These are phyloP conservation scores for Cyclotella baltica DNA, from an alignment of 108 stramenopile genomes.

Conservation along the genomic window DNA sequence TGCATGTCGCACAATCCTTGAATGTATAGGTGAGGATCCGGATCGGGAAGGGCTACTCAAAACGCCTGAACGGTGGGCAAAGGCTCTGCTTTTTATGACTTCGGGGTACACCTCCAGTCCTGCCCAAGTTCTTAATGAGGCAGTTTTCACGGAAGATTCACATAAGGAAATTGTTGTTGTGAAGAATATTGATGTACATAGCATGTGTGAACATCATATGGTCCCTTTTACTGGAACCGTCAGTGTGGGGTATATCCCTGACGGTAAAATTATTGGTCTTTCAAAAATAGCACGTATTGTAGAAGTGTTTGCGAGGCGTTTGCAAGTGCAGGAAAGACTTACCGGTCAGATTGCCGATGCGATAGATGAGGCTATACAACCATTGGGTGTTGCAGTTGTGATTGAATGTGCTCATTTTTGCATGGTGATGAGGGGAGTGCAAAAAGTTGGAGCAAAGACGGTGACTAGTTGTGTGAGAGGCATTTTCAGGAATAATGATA, in stretches of 20 bases:
- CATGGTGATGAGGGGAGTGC: slow-evolving; percentile 99
- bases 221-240: slow-evolving; percentile 96
- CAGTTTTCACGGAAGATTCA: slow-evolving; percentile 91
- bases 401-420: slow-evolving; percentile 97
- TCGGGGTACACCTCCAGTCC: slow-evolving; percentile 86
- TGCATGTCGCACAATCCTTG: slow-evolving; percentile 90
- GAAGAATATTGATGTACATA: slow-evolving; percentile 95
- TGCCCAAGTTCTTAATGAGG: slow-evolving; percentile 86
- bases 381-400: slow-evolving; percentile 98
- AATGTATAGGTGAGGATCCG: slow-evolving; percentile 98
- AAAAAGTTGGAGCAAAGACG: slow-evolving; percentile 91
- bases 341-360: slow-evolving; percentile 97
- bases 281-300: slow-evolving; percentile 96
- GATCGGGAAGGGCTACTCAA: slow-evolving; percentile 90
- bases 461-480: slow-evolving; percentile 94
- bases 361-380: slow-evolving; percentile 89
- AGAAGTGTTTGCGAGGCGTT: slow-evolving; percentile 90
- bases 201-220: slow-evolving; percentile 99
- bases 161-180: slow-evolving; percentile 98
- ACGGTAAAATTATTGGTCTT: slow-evolving; percentile 92
- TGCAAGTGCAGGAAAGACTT: slow-evolving; percentile 99
- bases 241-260: slow-evolving; percentile 98
- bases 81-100: slow-evolving; percentile 94
- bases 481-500: slow-evolving; percentile 87
- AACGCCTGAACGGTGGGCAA: slow-evolving; percentile 96